Conservation (phyloP, 2,329 filamentous ascomycete genomes). For the Lasiodiplodia gonubiensis region DNA sequence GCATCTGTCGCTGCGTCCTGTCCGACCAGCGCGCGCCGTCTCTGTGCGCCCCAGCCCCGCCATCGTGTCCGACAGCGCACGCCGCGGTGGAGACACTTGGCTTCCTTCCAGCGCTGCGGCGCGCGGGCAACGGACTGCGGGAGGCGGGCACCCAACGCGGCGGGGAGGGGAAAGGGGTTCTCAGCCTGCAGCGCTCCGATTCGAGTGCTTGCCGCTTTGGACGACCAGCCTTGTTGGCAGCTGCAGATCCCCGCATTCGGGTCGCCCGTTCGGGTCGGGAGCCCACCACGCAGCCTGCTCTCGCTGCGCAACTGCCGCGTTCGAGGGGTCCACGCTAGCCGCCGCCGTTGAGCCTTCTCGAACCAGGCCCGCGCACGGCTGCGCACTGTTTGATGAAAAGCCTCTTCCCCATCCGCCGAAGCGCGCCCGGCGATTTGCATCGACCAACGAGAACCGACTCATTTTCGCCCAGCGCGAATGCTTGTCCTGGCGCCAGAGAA, state of each 20-base stretch:
- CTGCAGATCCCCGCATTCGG: slow-evolving; percentile 22
- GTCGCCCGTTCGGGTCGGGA: slow-evolving; percentile 16
- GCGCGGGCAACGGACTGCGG: slow-evolving; percentile 1
- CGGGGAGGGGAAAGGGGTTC: slow-evolving; percentile 7
- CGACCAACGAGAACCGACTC: slow-evolving; percentile 11
- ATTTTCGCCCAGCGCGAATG: slow-evolving; percentile 12
- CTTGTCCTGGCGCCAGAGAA: slow-evolving; percentile 4
- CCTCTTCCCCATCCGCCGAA: not conserved
- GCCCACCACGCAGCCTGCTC: not conserved
- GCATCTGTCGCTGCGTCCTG: slow-evolving; percentile 7
- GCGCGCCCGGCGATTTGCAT: slow-evolving; percentile 21
- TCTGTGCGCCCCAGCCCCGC: slow-evolving; percentile 23
- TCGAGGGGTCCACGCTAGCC: slow-evolving; percentile 8
- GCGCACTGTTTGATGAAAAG: not conserved
- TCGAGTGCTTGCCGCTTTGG: slow-evolving; percentile 15
- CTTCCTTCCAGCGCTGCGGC: slow-evolving; percentile 10
- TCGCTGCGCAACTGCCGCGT: slow-evolving; percentile 8
- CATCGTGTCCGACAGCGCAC: slow-evolving; percentile 3
- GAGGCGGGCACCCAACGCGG: not conserved
- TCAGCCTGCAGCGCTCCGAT: slow-evolving; percentile 8
- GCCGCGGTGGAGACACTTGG: slow-evolving; percentile 10
- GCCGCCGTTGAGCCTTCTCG: slow-evolving; percentile 11
- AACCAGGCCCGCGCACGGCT: not conserved
- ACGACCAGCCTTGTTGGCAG: not conserved
- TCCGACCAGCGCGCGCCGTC: slow-evolving; percentile 1